These are phyloP conservation scores for Cladophialophora yegresii DNA, from an alignment of 2,329 filamentous ascomycete genomes.

Conservation along the genomic window DNA sequence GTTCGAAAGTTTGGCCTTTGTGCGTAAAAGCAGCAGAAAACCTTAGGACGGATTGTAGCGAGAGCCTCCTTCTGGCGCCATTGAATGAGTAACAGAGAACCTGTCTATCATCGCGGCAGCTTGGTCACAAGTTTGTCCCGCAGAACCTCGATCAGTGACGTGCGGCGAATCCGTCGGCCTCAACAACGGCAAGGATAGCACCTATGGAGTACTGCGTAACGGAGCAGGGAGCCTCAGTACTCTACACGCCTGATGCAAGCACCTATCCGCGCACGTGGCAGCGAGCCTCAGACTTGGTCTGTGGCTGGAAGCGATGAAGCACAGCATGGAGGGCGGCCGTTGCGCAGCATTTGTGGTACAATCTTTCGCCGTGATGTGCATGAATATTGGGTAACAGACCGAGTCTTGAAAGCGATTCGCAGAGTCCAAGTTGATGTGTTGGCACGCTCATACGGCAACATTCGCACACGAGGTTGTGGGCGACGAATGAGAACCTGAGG, in stretches of 20 bases:
- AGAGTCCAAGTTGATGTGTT: conserved; percentile 20
- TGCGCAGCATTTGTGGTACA: background rate
- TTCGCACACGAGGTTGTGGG: conserved; percentile 4
- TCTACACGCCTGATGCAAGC: background rate
- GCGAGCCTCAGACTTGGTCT: background rate
- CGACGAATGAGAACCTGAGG: conserved; percentile 14
- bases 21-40: background rate
- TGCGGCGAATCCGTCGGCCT: background rate
- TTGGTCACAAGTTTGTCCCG: background rate
- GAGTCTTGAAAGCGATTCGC: conserved; percentile 18
- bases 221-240: too few species aligned
- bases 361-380: background rate
- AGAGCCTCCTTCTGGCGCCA: too few species aligned
- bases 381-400: background rate
- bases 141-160: background rate
- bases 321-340: background rate
- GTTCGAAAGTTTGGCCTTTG: background rate
- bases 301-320: background rate
- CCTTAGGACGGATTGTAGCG: too few species aligned
- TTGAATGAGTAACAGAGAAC: background rate
- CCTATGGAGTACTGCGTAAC: too few species aligned
- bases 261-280: conserved; percentile 4
- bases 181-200: background rate
- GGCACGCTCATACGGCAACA: conserved; percentile 23
- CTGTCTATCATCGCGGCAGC: too few species aligned